Conservation (phyloP, 1,284 basidiomycete species). For the Lignosus rhinocerotis region DNA sequence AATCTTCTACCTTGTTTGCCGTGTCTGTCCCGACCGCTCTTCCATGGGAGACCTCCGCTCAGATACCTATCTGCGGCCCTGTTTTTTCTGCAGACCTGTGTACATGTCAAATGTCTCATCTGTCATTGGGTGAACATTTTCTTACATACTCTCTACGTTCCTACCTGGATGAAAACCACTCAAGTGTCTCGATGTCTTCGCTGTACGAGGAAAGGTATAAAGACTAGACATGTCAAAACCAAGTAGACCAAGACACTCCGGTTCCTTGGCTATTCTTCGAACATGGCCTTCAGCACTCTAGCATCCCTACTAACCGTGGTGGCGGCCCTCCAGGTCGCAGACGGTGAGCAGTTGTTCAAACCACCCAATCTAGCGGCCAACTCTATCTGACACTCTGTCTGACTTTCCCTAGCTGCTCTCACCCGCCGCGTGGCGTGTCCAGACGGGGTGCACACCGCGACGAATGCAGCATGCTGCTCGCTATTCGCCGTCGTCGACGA, state of each 20-base stretch:
- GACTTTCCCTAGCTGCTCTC: conserved; percentile 18
- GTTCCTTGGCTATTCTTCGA: background rate
- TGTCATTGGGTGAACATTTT: background rate
- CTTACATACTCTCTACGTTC: background rate
- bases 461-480: conserved; percentile 41
- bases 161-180: background rate
- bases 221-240: background rate
- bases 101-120: background rate
- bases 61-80: background rate
- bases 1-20: background rate
- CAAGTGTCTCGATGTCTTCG: background rate
- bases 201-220: conserved; percentile 6
- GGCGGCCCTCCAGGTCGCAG: conserved; percentile 20
- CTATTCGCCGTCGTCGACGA: conserved; percentile 39
- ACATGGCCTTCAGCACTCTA: conserved; percentile 21
- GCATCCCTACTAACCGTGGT: conserved; percentile 16
- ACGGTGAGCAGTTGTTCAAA: conserved; percentile 7
- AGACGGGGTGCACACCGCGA: conserved; percentile 30
- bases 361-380: background rate
- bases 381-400: background rate
- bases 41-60: conserved; percentile 2
- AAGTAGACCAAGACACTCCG: conserved; percentile 1
- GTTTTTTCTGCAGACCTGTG: background rate
- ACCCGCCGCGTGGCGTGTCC: conserved; percentile 26
- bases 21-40: background rate